Evolutionary conservation across 495 filamentous ascomycete species (phyloP), one percentile per base, ranked within the genome.

Genomic region (Daldinia caldariorum): DNA sequence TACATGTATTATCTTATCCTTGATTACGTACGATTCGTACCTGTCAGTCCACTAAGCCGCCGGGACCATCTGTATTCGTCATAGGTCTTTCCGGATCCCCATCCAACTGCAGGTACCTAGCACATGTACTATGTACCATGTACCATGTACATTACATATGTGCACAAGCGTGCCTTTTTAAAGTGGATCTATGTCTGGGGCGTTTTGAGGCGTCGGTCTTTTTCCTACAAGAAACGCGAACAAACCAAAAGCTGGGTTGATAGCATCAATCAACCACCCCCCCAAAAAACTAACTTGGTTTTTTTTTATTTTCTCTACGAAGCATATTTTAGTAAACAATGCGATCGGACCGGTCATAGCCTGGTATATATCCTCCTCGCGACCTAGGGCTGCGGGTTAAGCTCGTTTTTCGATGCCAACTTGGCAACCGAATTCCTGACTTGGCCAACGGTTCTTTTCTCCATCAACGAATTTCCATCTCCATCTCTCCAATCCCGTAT

Each of bases 361-460:
- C 9, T 35, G 13, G 49, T 35, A 35, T 35, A n/a, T 29, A 26
- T 41, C 51, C 53, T 49, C 38, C 14, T 39, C 51, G 68, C 63
- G 62, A 56, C 43, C 58, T 63, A 47, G 26, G 26, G 1, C 3
- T 1, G 68, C 45, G 12, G 3, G 16, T 49, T 29, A 57, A 50
- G 26, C 26, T 61, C 63, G 39, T 45, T 67, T 67, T 71, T 59
- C 54, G 58, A 67, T 67, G 45, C 59, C 32, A 29, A 54, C 38
- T 18, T 43, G 12, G 12, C 35, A 39, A 35, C 53, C 34, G 8
- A 58, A 41, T 37, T 50, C 45, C 51, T 70, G 35, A 41, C 31
- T 16, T 45, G 13, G 49, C 56, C 55, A 37, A 39, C 43, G 34
- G 13, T 34, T 56, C 38, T 32, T 29, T 59, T 43, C 26, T 41